These are phyloP conservation scores for Lecanicillium sp. DNA, from an alignment of 2,329 filamentous ascomycete species.

Conservation along the genomic window DNA sequence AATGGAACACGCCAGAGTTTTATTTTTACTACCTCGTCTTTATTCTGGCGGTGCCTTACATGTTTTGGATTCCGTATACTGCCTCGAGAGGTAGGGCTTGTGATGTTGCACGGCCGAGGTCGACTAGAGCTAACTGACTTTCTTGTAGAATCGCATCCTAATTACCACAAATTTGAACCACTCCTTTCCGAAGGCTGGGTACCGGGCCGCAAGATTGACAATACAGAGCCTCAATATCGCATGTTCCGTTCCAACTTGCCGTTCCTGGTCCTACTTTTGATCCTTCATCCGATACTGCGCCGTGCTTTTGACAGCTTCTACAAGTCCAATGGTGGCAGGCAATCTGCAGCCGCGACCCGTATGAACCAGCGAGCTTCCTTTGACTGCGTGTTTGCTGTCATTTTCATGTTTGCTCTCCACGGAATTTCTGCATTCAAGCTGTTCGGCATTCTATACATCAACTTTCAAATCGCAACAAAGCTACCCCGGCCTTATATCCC, in stretches of 20 bases:
- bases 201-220: conserved; percentile 83
- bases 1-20: conserved; percentile 85
- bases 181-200: conserved; percentile 82
- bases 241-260: conserved; percentile 82
- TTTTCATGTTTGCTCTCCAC: conserved; percentile 74
- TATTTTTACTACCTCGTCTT: conserved; percentile 70
- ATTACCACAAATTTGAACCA: conserved; percentile 65
- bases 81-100: conserved; percentile 67
- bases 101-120: neutral
- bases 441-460: conserved; percentile 67
- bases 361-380: conserved; percentile 68
- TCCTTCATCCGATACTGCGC: conserved; percentile 73
- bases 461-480: conserved; percentile 69
- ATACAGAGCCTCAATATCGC: conserved; percentile 81
- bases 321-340: conserved; percentile 23
- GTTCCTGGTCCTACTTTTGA: conserved; percentile 63
- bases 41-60: conserved; percentile 59
- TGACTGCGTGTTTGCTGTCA: conserved; percentile 70
- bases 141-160: conserved; percentile 65
- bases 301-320: conserved; percentile 56
- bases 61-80: conserved; percentile 85
- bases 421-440: conserved; percentile 82
- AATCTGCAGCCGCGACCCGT: conserved; percentile 43
- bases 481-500: conserved; percentile 67
- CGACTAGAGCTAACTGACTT: conserved; percentile 12